Evolutionary conservation across 176 grass and related monocot genomes (phyloP).

Genomic region (Bolboschoenus planiculmis): DNA sequence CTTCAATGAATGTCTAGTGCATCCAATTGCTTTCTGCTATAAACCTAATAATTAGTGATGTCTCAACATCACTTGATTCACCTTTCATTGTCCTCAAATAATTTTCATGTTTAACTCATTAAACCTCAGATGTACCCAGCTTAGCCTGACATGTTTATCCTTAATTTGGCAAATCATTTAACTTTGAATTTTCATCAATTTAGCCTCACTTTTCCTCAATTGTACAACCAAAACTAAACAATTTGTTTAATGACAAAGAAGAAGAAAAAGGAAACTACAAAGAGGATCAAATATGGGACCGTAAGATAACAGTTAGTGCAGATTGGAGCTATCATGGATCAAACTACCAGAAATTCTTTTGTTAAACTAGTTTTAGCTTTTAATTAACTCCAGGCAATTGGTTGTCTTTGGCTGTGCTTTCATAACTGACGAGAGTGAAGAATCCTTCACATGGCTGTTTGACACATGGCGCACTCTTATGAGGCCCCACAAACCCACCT

Average conservation of each 20-base stretch:
- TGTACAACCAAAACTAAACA: background rate
- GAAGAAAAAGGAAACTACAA: background rate
- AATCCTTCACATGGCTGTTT: slow-evolving; percentile 53
- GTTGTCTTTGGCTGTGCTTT: slow-evolving; percentile 52
- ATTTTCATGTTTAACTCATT: background rate
- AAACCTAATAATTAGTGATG: background rate
- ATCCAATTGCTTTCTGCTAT: background rate
- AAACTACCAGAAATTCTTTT: background rate
- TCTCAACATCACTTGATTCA: background rate
- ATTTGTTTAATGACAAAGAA: background rate
- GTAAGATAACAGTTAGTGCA: background rate
- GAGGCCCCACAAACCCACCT: slow-evolving; percentile 30
- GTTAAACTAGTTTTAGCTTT: background rate
- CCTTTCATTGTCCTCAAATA: background rate
- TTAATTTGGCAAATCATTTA: background rate
- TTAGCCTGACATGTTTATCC: background rate
- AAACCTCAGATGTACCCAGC: background rate
- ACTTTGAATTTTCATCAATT: background rate
- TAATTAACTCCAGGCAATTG: slow-evolving; percentile 4
- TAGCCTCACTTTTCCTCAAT: background rate
- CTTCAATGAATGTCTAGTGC: background rate
- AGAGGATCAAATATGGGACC: background rate
- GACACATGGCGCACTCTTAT: slow-evolving; percentile 51
- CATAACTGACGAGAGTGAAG: slow-evolving; percentile 50
- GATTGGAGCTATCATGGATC: background rate